These are phyloP conservation scores for Amaranthus cruentus DNA, from an alignment of 148 eudicot genomes.

Conservation along the genomic window DNA sequence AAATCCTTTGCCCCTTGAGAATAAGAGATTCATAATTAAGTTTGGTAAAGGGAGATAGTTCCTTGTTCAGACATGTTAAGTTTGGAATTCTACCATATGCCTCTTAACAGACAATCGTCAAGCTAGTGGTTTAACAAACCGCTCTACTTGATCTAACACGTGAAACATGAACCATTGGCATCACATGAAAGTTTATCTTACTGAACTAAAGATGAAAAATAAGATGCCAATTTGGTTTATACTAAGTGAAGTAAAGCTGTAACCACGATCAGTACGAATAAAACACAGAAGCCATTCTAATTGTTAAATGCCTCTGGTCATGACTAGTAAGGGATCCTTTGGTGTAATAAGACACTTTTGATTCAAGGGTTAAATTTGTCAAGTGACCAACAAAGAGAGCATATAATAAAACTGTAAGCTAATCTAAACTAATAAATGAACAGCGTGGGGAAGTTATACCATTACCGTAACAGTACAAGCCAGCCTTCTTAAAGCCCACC, in stretches of 20 bases:
- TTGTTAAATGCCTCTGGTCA: no score
- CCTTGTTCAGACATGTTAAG: no score
- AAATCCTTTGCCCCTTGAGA: no score
- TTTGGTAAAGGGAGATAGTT: no score
- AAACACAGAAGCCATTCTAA: neutral
- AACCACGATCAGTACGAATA: neutral
- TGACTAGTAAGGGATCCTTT: neutral
- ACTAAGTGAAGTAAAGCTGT: neutral
- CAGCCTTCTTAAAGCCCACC: neutral
- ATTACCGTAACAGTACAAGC: neutral
- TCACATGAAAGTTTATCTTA: no score
- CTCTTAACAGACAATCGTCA: no score
- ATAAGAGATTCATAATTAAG: no score
- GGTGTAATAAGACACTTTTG: neutral
- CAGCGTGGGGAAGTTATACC: constrained; percentile 1
- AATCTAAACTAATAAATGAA: neutral
- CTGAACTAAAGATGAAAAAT: neutral
- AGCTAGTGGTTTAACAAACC: no score
- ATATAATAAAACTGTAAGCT: neutral
- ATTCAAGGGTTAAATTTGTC: neutral
- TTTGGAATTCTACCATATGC: no score
- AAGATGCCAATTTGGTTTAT: neutral
- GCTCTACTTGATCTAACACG: no score
- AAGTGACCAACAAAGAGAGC: neutral
- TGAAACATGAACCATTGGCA: no score